Base-by-base conservation (phyloP, 805 yeast species). In the Lachancea sp. region DNA sequence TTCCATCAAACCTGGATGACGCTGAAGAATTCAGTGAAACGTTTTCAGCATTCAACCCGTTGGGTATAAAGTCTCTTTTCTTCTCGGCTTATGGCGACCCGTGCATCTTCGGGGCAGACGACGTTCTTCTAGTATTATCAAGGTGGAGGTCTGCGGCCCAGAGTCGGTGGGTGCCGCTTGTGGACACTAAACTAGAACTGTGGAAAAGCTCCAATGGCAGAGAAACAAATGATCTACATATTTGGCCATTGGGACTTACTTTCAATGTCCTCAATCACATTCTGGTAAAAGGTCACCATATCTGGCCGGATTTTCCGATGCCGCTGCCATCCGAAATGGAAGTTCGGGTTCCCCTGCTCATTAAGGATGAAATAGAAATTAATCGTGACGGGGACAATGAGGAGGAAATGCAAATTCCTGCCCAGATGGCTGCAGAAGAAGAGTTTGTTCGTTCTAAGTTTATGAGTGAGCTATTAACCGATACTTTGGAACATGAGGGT, bases 71-170 rank as follows among this genome's bases (percentile, higher is more conserved):
- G 47, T 81, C 89, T 2, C 58, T 85, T n/a, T 88, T 92, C 55
- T 92, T 90, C 68, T 82, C 86, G 31, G 80, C 80, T 33, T 80
- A 75, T 52, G 95, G 95, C 16, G 97, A 90, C 59, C 98, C 98
- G 1, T 83, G 92, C 47, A 59, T 89, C 5, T 83, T 80, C 41
- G 96, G 94, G n/a, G 67, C 71, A 23, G 88, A 81, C 47, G 87
- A 87, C 45, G 73, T 79, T 8, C 68, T 92, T 28, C 60, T 83
- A 23, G 75, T 86, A 0, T 65, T 92, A 16, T 70, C 80, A 18
- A 76, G 80, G 48, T 90, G 97, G 96, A 71, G 96, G 50, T 75
- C 73, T 17, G 68, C 82, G 0, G 60, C 72, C 25, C 92, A 88
- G 56, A 79, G 95, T 2, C 71, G 79, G 45, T 90, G 97, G 97